Conservation (phyloP, 768 basidiomycete species). For the Termitomyces sp. region DNA sequence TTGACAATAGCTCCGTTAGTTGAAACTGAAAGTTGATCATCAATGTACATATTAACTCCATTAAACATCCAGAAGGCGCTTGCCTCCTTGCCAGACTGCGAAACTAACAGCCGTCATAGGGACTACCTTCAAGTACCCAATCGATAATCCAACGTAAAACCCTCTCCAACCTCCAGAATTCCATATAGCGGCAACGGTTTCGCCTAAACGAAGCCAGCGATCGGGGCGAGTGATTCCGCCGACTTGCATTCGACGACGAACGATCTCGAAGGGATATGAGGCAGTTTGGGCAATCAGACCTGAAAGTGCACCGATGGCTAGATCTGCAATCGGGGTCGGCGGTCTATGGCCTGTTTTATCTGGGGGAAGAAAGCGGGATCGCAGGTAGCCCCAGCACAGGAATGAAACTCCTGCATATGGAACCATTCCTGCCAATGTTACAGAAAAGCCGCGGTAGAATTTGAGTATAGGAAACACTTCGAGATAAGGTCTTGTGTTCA, state of each 20-base stretch:
- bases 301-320: conserved; percentile 79
- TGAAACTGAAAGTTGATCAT: conserved; percentile 6
- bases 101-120: conserved; percentile 96
- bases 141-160: conserved; percentile 86
- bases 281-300: conserved; percentile 84
- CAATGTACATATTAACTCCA: conserved; percentile 12
- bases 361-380: conserved; percentile 50
- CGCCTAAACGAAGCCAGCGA: conserved; percentile 72
- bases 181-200: conserved; percentile 71
- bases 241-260: conserved; percentile 91
- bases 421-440: conserved; percentile 87
- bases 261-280: conserved; percentile 93
- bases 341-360: conserved; percentile 28
- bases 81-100: conserved; percentile 83
- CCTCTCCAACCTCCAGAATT: conserved; percentile 69
- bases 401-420: conserved; percentile 96
- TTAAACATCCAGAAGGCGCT: conserved; percentile 45
- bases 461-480: conserved; percentile 71
- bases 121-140: conserved; percentile 91
- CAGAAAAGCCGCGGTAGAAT: conserved; percentile 96
- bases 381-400: conserved; percentile 81
- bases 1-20: conserved; percentile 4
- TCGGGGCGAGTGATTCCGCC: conserved; percentile 78
- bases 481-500: conserved; percentile 31
- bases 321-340: conserved; percentile 53